Evolutionary conservation across 169 alveolate species (phyloP).

Genomic region (Cryptosporidium tyzzeri): DNA sequence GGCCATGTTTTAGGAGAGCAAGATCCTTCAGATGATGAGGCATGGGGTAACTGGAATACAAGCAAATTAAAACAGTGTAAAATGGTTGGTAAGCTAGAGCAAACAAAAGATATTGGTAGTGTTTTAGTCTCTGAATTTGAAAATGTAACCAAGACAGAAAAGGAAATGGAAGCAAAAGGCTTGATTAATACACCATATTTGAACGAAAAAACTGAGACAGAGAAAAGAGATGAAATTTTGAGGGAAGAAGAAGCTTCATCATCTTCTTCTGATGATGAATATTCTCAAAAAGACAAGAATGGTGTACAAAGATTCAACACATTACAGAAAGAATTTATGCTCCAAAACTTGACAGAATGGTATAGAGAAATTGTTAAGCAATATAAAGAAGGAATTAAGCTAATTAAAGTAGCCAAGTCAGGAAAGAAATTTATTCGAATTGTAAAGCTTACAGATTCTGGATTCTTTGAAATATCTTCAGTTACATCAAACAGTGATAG

Average conservation of each 20-base stretch:
- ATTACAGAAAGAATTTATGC: constrained; percentile 79
- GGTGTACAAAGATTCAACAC: constrained; percentile 66
- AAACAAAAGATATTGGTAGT: constrained; percentile 51
- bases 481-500: constrained; percentile 72
- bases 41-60: constrained; percentile 78
- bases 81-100: constrained; percentile 63
- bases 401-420: constrained; percentile 78
- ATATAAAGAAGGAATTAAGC: constrained; percentile 78
- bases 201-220: constrained; percentile 46
- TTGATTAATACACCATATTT: constrained; percentile 65
- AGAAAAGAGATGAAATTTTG: constrained; percentile 19
- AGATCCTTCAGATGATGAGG: constrained; percentile 82
- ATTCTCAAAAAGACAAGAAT: constrained; percentile 8
- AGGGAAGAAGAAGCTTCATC: constrained; percentile 36
- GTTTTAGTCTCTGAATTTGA: constrained; percentile 71
- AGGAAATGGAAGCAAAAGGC: constrained; percentile 62
- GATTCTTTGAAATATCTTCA: constrained; percentile 67
- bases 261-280: constrained; percentile 54
- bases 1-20: constrained; percentile 79
- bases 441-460: constrained; percentile 77
- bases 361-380: constrained; percentile 78
- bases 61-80: constrained; percentile 42
- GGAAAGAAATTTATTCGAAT: constrained; percentile 80
- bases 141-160: constrained; percentile 57
- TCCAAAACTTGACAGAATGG: constrained; percentile 79